Evolutionary conservation across 805 yeast species (phyloP), one percentile per base, ranked within the genome.

Genomic region (Pichia pseudocactophila): DNA sequence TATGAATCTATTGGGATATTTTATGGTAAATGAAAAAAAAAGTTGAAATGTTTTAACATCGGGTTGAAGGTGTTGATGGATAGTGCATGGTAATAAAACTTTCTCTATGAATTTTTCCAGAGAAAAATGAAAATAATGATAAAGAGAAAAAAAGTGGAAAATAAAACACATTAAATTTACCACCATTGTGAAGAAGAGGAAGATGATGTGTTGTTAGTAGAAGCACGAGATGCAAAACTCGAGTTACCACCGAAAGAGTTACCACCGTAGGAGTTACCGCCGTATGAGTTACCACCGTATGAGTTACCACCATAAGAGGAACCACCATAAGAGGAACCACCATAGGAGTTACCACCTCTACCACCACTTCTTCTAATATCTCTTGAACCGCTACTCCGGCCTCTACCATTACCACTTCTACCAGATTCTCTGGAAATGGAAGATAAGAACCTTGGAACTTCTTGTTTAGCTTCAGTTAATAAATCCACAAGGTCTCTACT

Each of bases 401-500:
- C 59, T 51, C 80, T 70, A 42, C 70, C 65, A 48, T 79, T 69
- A 50, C 78, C 69, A 47, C 74, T 73, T 48, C 69, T 68, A 44
- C 77, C 74, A 55, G 69, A 69, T 70, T 88, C 97, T 70, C 94
- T 82, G 46, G 84, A 71, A 53, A 88, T 78, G 49, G 80, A 76
- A 53, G 73, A 76, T 65, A 92, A 75, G 73, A 92, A 92, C 48
- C 75, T 76, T 52, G 99, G 99, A 51, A 89, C 83, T 65, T 90
- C 97, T 73, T 92, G 99, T 72, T 92, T 90, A 50, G 98, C 97
- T 70, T 92, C 99, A 53, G 78, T 63, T 59, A 92, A 78, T 56
- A 92, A 76, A 43, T 86, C 95, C 59, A 87, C 66, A 64, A 92
- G 70, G 50, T 88, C 96, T 65, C 85, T 85, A 53, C 78, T 90